Percentiles rank a stretch among this genome's conserved stretches.
Conservation (phyloP, 1,284 basidiomycete genomes). For the Exobasidium rhododendri region DNA sequence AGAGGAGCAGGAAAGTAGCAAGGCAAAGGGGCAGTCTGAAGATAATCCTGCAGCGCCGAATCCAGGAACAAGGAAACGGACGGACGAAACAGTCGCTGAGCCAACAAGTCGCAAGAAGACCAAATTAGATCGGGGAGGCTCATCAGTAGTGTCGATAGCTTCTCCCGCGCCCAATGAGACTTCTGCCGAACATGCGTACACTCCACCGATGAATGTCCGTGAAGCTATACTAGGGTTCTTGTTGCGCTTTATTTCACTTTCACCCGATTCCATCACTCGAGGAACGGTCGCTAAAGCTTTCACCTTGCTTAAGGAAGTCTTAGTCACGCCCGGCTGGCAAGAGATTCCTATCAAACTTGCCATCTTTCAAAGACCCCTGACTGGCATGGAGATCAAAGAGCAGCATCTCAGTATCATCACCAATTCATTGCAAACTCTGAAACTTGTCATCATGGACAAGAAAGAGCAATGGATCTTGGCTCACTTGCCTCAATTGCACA, state of each 20-base stretch:
- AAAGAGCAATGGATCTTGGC: conserved; percentile 75
- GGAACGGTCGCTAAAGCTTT: conserved; percentile 74
- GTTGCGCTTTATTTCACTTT: conserved; percentile 75
- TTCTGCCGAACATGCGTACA: conserved; percentile 35
- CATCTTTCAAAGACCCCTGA: conserved; percentile 57
- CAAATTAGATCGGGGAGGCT: conserved; percentile 58
- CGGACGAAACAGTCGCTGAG: background rate
- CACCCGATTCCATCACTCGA: conserved; percentile 66
- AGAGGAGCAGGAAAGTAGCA: conserved; percentile 17
- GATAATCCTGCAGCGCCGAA: background rate
- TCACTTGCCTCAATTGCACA: conserved; percentile 78
- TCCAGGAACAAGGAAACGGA: conserved; percentile 34
- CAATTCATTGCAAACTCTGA: conserved; percentile 83
- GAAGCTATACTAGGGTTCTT: conserved; percentile 81
- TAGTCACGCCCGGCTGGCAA: conserved; percentile 80
- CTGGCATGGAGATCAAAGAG: conserved; percentile 65
- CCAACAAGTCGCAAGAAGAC: conserved; percentile 54
- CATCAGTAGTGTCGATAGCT: conserved; percentile 52
- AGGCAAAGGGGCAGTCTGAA: conserved; percentile 6
- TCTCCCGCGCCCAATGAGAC: conserved; percentile 18
- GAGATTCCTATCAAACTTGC: conserved; percentile 86
- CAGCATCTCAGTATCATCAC: conserved; percentile 67
- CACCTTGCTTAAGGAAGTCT: conserved; percentile 73
- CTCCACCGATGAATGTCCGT: conserved; percentile 44
- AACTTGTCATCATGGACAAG: conserved; percentile 79